Conservation (phyloP, 1,284 basidiomycete genomes). For the Heterobasidion annosum region DNA sequence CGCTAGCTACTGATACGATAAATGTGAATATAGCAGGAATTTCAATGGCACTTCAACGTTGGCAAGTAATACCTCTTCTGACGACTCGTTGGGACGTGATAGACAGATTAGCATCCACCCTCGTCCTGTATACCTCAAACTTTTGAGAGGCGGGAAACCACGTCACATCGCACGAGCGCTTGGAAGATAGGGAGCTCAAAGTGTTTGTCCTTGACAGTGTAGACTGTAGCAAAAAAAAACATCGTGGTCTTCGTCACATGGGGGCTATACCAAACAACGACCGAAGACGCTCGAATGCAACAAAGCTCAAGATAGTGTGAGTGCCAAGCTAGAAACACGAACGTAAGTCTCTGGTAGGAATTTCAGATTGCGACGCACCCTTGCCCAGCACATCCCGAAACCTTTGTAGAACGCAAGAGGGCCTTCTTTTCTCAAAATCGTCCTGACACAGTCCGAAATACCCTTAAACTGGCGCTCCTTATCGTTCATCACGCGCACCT, state of each 20-base stretch:
- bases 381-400: constrained; percentile 30
- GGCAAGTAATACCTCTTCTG: too few relatives aligned
- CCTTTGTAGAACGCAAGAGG: constrained; percentile 28
- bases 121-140: too few relatives aligned
- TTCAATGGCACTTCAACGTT: too few relatives aligned
- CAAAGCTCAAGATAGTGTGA: constrained; percentile 27
- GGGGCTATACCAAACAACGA: constrained; percentile 24
- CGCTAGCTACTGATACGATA: too few relatives aligned
- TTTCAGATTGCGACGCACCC: constrained; percentile 16
- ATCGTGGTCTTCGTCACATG: constrained; percentile 12
- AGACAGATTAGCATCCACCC: too few relatives aligned
- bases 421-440: constrained; percentile 22
- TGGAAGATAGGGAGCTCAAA: too few relatives aligned
- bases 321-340: constrained; percentile 20
- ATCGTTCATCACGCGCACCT: constrained; percentile 33
- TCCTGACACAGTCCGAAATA: constrained; percentile 22
- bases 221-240: too few relatives aligned
- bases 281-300: constrained; percentile 25
- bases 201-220: too few relatives aligned
- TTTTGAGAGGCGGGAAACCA: too few relatives aligned
- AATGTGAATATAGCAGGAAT: too few relatives aligned
- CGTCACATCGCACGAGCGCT: too few relatives aligned
- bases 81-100: too few relatives aligned
- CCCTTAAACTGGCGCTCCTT: constrained; percentile 22
- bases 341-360: not conserved